Conservation (phyloP, 371 early-diverging fungal genomes). For the Mucor lusitanicus region DNA sequence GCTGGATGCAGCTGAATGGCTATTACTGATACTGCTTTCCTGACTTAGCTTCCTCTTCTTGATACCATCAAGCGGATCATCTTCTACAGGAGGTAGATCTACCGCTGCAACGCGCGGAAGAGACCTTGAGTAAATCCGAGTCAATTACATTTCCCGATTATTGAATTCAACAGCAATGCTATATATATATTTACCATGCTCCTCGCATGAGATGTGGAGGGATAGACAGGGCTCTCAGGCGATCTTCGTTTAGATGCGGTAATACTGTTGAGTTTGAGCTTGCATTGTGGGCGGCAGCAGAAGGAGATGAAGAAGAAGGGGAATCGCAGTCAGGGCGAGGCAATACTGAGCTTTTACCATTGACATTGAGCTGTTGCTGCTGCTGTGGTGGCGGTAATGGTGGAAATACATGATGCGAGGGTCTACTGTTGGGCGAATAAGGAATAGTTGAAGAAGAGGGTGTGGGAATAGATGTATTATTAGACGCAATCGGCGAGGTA, state of each 20-base stretch:
- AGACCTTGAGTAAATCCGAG: conserved; percentile 5
- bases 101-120: conserved; percentile 14
- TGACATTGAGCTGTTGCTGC: neutral
- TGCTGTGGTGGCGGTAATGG: neutral
- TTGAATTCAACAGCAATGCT: neutral
- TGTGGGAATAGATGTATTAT: neutral
- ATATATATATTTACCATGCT: conserved; percentile 20
- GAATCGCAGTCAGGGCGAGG: neutral
- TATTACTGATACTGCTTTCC: neutral
- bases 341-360: neutral
- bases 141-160: neutral
- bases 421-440: conserved; percentile 6
- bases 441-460: conserved; percentile 7
- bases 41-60: neutral
- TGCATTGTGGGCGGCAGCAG: neutral
- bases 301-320: neutral
- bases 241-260: conserved; percentile 15
- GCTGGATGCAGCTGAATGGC: neutral
- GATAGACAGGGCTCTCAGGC: conserved; percentile 6
- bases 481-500: conserved; percentile 12
- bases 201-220: conserved; percentile 1
- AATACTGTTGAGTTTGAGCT: neutral
- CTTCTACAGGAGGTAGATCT: conserved; percentile 4
- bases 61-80: neutral
- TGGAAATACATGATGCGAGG: neutral